Evolutionary conservation across 306 rosid genomes (phyloP).

Genomic region (Albizia julibrissin): DNA sequence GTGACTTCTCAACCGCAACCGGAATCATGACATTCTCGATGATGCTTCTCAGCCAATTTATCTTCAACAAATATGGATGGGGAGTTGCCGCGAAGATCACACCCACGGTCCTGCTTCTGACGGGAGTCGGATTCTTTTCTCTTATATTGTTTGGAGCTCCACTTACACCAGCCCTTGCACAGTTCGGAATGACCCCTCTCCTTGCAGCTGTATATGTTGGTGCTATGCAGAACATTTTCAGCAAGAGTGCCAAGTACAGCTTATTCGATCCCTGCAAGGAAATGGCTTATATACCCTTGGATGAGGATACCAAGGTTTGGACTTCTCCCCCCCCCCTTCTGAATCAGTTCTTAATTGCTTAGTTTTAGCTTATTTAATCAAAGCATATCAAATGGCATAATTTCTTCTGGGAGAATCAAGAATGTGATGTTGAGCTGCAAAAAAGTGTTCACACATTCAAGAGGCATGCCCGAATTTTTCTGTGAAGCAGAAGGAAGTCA

Average conservation of each 20-base stretch:
- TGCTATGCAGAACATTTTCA: slow-evolving; percentile 98
- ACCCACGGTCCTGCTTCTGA: slow-evolving; percentile 86
- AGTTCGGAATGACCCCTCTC: slow-evolving; percentile 88
- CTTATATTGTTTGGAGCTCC: slow-evolving; percentile 84
- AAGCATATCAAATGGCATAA: neutral
- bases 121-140: slow-evolving; percentile 97
- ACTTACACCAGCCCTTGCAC: slow-evolving; percentile 63
- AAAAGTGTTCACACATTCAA: neutral
- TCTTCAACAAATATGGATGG: slow-evolving; percentile 93
- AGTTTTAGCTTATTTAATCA: neutral
- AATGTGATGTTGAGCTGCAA: neutral
- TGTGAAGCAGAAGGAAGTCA: neutral
- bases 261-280: slow-evolving; percentile 98
- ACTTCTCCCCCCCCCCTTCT: slow-evolving; percentile 20
- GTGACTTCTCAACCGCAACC: slow-evolving; percentile 98
- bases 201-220: slow-evolving; percentile 99
- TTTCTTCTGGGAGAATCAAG: neutral
- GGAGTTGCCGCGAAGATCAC: slow-evolving; percentile 98
- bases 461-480: neutral
- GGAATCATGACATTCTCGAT: slow-evolving; percentile 86
- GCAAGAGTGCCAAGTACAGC: slow-evolving; percentile 99
- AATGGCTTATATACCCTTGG: slow-evolving; percentile 99
- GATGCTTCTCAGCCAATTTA: slow-evolving; percentile 93
- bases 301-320: slow-evolving; percentile 93
- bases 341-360: neutral